These are phyloP conservation scores for Rhodotorula mucilaginosa DNA, from an alignment of 1,284 basidiomycete species.

Conservation along the genomic window DNA sequence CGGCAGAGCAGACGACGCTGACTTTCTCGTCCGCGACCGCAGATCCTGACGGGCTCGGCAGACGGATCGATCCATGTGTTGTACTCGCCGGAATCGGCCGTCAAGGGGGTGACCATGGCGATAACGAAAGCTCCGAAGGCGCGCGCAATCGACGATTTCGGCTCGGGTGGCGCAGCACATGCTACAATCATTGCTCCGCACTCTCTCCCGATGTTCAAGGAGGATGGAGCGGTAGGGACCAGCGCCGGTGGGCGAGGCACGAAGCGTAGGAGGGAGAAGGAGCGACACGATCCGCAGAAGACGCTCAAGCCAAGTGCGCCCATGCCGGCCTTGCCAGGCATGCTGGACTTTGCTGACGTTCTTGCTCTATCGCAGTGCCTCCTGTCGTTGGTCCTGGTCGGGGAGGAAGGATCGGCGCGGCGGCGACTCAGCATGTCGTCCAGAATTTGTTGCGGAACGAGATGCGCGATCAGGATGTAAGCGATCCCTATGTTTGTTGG, in stretches of 20 bases:
- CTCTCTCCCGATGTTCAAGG: constrained; percentile 81
- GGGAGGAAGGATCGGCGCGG: constrained; percentile 90
- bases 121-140: constrained; percentile 62
- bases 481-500: constrained; percentile 50
- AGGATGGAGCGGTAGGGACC: constrained; percentile 53
- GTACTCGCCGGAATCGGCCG: constrained; percentile 81
- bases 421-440: constrained; percentile 90
- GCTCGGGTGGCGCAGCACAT: constrained; percentile 49
- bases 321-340: neutral
- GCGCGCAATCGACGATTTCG: constrained; percentile 79
- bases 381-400: constrained; percentile 86
- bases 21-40: constrained; percentile 15
- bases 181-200: constrained; percentile 83
- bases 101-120: constrained; percentile 86
- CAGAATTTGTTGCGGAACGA: constrained; percentile 86
- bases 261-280: constrained; percentile 77
- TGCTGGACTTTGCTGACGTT: neutral
- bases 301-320: constrained; percentile 66
- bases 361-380: constrained; percentile 56
- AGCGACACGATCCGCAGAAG: constrained; percentile 81
- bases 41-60: constrained; percentile 84
- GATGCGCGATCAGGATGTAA: constrained; percentile 85
- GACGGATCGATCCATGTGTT: constrained; percentile 82
- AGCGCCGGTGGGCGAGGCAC: constrained; percentile 53
- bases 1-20: neutral